Conservation (phyloP, 192 early-diverging fungal genomes). For the Backusella mclennaniae region DNA sequence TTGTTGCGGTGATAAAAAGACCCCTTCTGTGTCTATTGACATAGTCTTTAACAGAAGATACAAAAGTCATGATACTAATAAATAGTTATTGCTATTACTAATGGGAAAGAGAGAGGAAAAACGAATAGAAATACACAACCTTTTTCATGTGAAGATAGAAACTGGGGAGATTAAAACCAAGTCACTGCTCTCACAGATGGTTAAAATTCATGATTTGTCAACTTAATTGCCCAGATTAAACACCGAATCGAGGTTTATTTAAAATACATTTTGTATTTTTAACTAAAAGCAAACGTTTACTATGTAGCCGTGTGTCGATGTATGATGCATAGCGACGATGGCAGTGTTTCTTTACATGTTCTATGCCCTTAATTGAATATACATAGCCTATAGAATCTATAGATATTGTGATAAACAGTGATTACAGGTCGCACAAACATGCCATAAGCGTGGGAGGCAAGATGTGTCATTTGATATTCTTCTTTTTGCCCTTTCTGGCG, state of each 20-base stretch:
- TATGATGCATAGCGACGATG: too few relatives aligned
- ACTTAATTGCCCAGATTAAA: not conserved
- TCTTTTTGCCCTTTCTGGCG: not conserved
- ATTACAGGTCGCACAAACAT: not conserved
- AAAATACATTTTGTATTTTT: too few relatives aligned
- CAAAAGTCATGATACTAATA: constrained; percentile 26
- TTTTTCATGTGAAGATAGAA: constrained; percentile 5
- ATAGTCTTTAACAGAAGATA: constrained; percentile 55
- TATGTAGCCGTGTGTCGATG: too few relatives aligned
- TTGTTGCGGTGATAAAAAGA: constrained; percentile 60
- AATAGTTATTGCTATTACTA: not conserved
- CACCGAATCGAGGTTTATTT: not conserved
- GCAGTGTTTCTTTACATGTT: too few relatives aligned
- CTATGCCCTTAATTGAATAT: too few relatives aligned
- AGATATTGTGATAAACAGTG: not conserved
- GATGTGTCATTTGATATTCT: constrained; percentile 10
- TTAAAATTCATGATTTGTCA: constrained; percentile 8
- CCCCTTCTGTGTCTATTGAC: constrained; percentile 67
- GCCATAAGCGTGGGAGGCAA: constrained; percentile 3
- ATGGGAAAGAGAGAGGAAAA: constrained; percentile 16
- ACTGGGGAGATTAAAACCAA: not conserved
- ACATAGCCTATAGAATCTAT: too few relatives aligned
- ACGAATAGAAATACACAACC: not conserved
- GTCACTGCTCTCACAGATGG: not conserved
- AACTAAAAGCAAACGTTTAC: too few relatives aligned